These are phyloP conservation scores for Arthrinium puccinioides DNA, from an alignment of 2,329 filamentous ascomycete genomes.

Conservation along the genomic window DNA sequence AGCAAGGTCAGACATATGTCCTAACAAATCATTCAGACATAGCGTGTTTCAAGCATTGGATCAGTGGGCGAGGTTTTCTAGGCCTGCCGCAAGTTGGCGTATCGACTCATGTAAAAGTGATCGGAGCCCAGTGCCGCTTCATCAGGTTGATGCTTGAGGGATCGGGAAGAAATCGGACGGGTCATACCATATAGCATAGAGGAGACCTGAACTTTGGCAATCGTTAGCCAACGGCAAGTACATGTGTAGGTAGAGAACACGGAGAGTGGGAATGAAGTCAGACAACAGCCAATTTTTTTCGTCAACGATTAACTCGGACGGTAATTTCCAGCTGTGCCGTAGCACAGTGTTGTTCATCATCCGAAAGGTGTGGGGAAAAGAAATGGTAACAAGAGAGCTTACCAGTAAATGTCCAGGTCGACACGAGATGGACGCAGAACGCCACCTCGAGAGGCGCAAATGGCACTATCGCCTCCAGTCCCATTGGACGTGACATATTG, in stretches of 20 bases:
- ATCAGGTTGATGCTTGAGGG: conserved; percentile 49
- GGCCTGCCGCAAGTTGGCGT: conserved; percentile 93
- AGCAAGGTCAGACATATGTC: neutral
- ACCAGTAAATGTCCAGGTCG: conserved; percentile 15
- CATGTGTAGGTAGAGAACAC: neutral
- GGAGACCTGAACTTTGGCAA: conserved; percentile 9
- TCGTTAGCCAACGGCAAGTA: conserved; percentile 1
- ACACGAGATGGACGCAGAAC: too few relatives aligned
- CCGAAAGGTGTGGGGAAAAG: conserved; percentile 9
- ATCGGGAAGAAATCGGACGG: conserved; percentile 16
- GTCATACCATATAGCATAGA: conserved; percentile 12
- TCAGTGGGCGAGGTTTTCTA: conserved; percentile 99
- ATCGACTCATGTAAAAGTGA: conserved; percentile 64
- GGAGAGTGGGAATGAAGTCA: conserved; percentile 41
- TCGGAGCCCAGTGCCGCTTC: conserved; percentile 97
- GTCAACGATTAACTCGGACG: conserved; percentile 74
- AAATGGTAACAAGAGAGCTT: conserved; percentile 16
- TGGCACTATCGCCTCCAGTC: too few relatives aligned
- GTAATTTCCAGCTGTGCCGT: conserved; percentile 90
- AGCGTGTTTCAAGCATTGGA: conserved; percentile 14
- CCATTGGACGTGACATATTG: too few relatives aligned
- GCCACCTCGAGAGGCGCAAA: too few relatives aligned
- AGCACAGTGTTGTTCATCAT: conserved; percentile 65
- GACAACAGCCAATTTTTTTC: conserved; percentile 80
- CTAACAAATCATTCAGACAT: neutral